phyloP scores from a whole-genome alignment of 306 rosid genomes.

The Hylodesmum podocarpum region DNA sequence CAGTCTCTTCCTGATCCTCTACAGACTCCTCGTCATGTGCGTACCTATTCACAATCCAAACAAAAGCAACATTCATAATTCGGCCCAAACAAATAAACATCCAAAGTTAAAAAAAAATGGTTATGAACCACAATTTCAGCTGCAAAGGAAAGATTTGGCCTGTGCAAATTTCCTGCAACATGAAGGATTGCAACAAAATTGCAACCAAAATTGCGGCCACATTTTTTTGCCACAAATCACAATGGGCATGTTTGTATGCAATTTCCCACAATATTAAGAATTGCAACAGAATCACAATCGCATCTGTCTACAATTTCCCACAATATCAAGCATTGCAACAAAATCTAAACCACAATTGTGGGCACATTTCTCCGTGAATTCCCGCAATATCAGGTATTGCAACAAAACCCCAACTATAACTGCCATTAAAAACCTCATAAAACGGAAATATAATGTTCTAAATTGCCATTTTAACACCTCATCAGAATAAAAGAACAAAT shows the following conservation, averaged over 20 bases:
- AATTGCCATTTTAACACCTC: not conserved
- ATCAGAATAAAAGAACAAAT: too few relatives aligned
- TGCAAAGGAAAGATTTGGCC: too few relatives aligned
- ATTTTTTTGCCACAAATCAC: too few relatives aligned
- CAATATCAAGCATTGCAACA: not conserved
- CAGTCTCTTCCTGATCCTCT: constrained; percentile 63
- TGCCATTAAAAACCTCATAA: not conserved
- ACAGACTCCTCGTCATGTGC: constrained; percentile 57
- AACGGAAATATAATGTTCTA: too few relatives aligned
- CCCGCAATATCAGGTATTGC: not conserved
- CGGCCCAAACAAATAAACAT: not conserved
- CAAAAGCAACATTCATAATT: not conserved
- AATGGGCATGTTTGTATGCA: too few relatives aligned
- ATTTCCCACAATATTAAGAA: not conserved
- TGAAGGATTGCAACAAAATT: not conserved
- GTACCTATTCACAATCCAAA: constrained; percentile 43
- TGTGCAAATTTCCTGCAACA: not conserved
- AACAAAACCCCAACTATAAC: not conserved
- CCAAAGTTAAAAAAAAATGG: not conserved
- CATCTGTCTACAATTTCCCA: not conserved
- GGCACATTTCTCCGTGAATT: not conserved
- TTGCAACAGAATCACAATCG: not conserved
- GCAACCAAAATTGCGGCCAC: not conserved
- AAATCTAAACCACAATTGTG: too few relatives aligned
- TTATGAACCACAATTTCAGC: not conserved